These are phyloP conservation scores for Yarrowia deformans DNA, from an alignment of 805 yeast species.

Conservation along the genomic window DNA sequence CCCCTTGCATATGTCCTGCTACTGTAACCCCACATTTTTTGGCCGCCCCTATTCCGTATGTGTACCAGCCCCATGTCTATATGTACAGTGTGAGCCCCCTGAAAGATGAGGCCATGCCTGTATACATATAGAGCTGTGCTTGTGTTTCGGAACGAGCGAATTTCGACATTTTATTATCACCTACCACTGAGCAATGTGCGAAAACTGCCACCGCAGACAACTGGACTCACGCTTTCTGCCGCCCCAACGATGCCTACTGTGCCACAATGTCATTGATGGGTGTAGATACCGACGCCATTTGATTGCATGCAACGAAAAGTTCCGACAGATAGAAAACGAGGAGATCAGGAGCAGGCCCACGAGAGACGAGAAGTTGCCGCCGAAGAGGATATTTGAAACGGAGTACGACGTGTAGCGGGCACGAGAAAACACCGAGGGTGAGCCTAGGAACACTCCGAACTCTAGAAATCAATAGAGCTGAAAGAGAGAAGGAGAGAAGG, in stretches of 20 bases:
- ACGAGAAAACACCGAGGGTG: too few relatives aligned
- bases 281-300: not conserved
- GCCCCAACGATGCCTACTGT: not conserved
- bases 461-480: too few relatives aligned
- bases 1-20: not conserved
- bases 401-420: not conserved
- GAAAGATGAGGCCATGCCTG: constrained; percentile 5
- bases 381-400: not conserved
- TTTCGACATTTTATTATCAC: not conserved
- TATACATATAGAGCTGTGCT: not conserved
- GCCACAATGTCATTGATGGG: not conserved
- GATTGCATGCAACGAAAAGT: constrained; percentile 1
- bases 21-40: too few relatives aligned
- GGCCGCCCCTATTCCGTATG: too few relatives aligned
- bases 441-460: too few relatives aligned
- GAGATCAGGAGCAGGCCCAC: not conserved
- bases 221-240: not conserved
- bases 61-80: not conserved
- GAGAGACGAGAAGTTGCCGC: not conserved
- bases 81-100: not conserved
- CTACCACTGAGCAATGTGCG: not conserved
- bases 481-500: too few relatives aligned
- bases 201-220: not conserved
- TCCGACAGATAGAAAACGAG: constrained; percentile 1
- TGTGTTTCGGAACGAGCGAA: not conserved